Evolutionary conservation across 257 asterid species (phyloP).

Genomic region (Solanum chmielewskii): DNA sequence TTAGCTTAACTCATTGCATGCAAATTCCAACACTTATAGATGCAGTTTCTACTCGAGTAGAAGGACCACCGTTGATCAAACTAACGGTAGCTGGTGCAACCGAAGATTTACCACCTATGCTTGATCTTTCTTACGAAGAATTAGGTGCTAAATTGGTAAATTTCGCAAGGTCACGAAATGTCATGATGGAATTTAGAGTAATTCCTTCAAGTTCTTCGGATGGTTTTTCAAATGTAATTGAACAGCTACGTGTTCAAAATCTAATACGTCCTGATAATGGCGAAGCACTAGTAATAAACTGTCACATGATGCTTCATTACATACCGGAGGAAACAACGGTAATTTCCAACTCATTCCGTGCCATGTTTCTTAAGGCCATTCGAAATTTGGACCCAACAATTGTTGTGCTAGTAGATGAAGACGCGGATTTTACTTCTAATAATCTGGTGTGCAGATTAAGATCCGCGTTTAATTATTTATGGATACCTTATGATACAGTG

Average conservation of each 20-base stretch:
- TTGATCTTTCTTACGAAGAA: constrained; percentile 72
- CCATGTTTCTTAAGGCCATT: constrained; percentile 47
- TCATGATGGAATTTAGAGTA: constrained; percentile 52
- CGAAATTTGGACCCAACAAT: constrained; percentile 50
- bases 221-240: constrained; percentile 55
- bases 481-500: constrained; percentile 89
- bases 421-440: constrained; percentile 74
- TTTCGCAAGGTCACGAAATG: constrained; percentile 63
- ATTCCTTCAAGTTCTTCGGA: constrained; percentile 42
- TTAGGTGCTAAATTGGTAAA: constrained; percentile 55
- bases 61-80: constrained; percentile 52
- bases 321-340: constrained; percentile 65
- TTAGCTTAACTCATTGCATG: constrained; percentile 88
- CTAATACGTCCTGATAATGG: constrained; percentile 18
- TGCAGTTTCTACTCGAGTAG: constrained; percentile 43
- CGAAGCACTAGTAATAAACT: constrained; percentile 75
- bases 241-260: constrained; percentile 45
- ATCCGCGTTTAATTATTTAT: constrained; percentile 74
- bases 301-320: constrained; percentile 90
- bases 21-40: constrained; percentile 92
- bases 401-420: constrained; percentile 68
- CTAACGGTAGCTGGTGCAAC: constrained; percentile 59
- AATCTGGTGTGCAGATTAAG: constrained; percentile 50
- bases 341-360: constrained; percentile 11
- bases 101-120: constrained; percentile 70